These are phyloP conservation scores for Canariomyces notabilis DNA, from an alignment of 2,329 filamentous ascomycete genomes.

Conservation along the genomic window DNA sequence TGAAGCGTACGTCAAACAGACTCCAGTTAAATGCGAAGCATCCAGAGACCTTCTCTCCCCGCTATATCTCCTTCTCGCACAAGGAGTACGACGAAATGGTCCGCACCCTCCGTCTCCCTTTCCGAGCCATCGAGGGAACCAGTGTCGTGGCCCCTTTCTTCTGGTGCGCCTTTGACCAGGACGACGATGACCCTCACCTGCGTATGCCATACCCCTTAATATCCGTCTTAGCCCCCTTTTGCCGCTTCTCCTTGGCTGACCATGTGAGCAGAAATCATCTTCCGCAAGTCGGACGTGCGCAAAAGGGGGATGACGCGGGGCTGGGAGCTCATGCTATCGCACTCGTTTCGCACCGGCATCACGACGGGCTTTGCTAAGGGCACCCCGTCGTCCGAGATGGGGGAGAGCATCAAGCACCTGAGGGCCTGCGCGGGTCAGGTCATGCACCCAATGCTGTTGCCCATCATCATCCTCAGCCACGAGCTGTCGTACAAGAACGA, in stretches of 20 bases:
- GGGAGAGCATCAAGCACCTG: slow-evolving; percentile 45
- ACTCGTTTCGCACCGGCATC: slow-evolving; percentile 49
- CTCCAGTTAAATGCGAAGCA: slow-evolving; percentile 53
- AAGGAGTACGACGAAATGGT: slow-evolving; percentile 53
- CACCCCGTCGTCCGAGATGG: slow-evolving; percentile 52
- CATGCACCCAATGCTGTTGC: slow-evolving; percentile 55
- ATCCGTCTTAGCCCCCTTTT: neutral
- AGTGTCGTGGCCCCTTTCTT: slow-evolving; percentile 60
- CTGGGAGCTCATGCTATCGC: slow-evolving; percentile 59
- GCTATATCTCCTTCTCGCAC: slow-evolving; percentile 49
- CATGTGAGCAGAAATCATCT: slow-evolving; percentile 49
- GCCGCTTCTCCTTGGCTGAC: slow-evolving; percentile 6
- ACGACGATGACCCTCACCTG: slow-evolving; percentile 52
- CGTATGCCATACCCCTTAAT: slow-evolving; percentile 37
- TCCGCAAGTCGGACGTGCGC: slow-evolving; percentile 61
- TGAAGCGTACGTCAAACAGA: slow-evolving; percentile 31
- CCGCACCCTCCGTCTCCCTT: slow-evolving; percentile 47
- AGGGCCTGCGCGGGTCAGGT: slow-evolving; percentile 44
- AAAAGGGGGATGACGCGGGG: slow-evolving; percentile 60
- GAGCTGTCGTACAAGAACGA: slow-evolving; percentile 53
- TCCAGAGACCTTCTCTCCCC: slow-evolving; percentile 53
- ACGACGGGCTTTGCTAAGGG: slow-evolving; percentile 60
- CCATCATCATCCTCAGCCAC: slow-evolving; percentile 54
- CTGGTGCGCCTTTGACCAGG: slow-evolving; percentile 53
- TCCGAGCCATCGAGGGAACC: slow-evolving; percentile 53